A percentile compares a stretch with the other conserved stretches of the same genome.
Conservation (phyloP, 176 grass and related monocot genomes). For the Puya raimondii region DNA sequence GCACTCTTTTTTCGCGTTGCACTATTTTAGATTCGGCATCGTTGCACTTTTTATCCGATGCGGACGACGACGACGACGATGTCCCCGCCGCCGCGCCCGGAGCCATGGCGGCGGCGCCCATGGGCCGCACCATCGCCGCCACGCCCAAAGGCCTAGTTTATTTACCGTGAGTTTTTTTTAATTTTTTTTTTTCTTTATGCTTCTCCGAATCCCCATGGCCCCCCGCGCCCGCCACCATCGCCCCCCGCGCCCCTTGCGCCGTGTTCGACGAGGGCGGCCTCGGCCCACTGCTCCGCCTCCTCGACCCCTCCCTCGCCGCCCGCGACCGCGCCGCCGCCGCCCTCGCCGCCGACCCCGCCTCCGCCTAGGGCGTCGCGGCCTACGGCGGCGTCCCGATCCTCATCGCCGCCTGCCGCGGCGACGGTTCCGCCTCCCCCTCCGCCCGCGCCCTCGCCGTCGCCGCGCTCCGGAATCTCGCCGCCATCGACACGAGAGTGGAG, state of each 20-base stretch:
- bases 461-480: conserved; percentile 50
- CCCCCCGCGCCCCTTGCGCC: conserved; percentile 41
- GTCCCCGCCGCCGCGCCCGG: no score
- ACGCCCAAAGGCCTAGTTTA: no score
- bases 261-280: conserved; percentile 77
- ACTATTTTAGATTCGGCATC: no score
- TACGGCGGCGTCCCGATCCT: conserved; percentile 66
- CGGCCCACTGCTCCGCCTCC: conserved; percentile 58
- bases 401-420: conserved; percentile 43
- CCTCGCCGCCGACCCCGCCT: conserved; percentile 39
- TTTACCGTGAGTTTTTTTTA: no score
- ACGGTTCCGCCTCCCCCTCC: conserved; percentile 38
- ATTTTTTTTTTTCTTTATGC: no score
- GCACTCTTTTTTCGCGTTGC: no score
- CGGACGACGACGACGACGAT: no score
- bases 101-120: no score
- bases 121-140: no score
- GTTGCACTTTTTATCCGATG: no score
- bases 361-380: conserved; percentile 61
- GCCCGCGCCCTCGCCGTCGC: conserved; percentile 37
- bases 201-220: no score
- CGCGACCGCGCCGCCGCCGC: conserved; percentile 49
- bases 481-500: no score
- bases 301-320: conserved; percentile 38
- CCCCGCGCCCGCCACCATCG: conserved; percentile 36